Base-by-base conservation (phyloP, 495 filamentous ascomycete species). In the Trypethelium eluteriae region DNA sequence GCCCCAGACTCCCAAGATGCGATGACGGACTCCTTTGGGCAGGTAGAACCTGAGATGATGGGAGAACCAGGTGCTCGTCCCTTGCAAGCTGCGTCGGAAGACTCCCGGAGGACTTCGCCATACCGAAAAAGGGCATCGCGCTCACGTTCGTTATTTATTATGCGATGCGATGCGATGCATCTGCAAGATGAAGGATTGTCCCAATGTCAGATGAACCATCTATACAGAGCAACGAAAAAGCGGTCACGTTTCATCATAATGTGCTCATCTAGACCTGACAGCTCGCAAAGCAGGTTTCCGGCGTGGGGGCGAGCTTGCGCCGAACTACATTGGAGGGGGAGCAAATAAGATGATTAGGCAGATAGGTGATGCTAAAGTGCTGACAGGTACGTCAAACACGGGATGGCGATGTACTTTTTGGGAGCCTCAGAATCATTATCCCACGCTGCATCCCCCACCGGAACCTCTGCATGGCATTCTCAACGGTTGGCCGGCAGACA, bases 261-360 rank as follows among this genome's bases (percentile, higher is more conserved):
- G 18, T 32, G 53, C 32, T 59, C 53, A 14, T 36, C 25, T 18
- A 18, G 18, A 14, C 18, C 5, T 5, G 7, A 18, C 11, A 18
- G 7, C 7, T 6, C 18, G 53, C 25, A 6, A 59, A 36, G 53
- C 10, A 3, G 7, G 32, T 59, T 59, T 14, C 3, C 18, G 5
- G 53, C 53, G 53, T 59, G 53, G 53, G 53, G 53, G 53, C 36
- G 53, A 59, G 32, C 34, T 59, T 59, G 53, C 53, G 53, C 18
- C 25, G 53, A 32, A 59, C 36, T 18, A 2, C 25, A 35, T 59
- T 4, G 32, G 3, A 36, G 3, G 53, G 53, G 53, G 53, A 7
- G 9, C 49, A 5, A 53, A 53, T 5, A 59, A 7, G 53, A 59
- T 25, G 25, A 25, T 25, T 25, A 25, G 25, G 25, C 25, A 25